Evolutionary conservation across 2,329 filamentous ascomycete species (phyloP), one percentile per base, ranked within the genome.

Genomic region (Fusarium sp.): DNA sequence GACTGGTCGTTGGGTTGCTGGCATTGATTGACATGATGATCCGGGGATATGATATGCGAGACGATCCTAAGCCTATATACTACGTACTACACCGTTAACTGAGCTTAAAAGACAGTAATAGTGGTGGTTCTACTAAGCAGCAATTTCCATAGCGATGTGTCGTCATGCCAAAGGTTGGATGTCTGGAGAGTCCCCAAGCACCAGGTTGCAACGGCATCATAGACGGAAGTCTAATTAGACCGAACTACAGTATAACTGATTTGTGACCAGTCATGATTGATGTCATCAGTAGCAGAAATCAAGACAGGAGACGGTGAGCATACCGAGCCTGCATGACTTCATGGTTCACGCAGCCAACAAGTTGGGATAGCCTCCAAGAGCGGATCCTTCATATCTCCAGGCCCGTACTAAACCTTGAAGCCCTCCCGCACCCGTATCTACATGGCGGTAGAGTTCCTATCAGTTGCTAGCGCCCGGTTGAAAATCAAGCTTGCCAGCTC

Each of bases 51-150:
- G 33, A 33, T 53, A 19, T 47, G 11, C 13, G 45, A 61, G 56
- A 38, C 9, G 17, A 48, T 38, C 42, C 47, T 38, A 21, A 17
- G 14, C 9, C 33, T 65, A 58, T 64, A 64, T 64, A 64, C 29
- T 64, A 64, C 29, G 23, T 19, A 17, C 23, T 55, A 13, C 21
- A 27, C n/a, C 9, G 8, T 11, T 9, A n/a, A n/a, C 27, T 13
- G 7, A 10, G n/a, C 6, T 15, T 13, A 10, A 3, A 11, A 6
- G 8, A 10, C 19, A 14, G 2, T 8, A 8, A 1, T n/a, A 25
- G 17, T n/a, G 23, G 6, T 11, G 2, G 19, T n/a, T 38, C 15
- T 9, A 8, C 14, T 21, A 19, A 10, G 7, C 9, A 19, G 8
- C 4, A 19, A 1, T 3, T 13, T 49, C 9, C 31, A 17, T 9